phyloP scores from a whole-genome alignment of 1,284 basidiomycete genomes.

The Tilletia setariae region DNA sequence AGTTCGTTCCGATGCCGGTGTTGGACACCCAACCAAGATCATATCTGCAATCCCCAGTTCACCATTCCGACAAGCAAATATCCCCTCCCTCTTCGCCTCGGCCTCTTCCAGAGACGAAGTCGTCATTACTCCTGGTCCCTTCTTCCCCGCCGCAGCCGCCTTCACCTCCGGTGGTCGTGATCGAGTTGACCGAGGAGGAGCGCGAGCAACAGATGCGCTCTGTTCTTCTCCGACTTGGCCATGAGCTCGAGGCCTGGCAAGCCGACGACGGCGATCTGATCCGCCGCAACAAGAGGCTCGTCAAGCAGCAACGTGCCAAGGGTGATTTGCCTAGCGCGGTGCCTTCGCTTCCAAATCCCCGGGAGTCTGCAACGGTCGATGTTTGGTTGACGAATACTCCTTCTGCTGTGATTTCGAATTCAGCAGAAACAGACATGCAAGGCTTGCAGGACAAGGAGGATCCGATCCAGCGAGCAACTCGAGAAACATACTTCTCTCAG shows the following conservation, averaged over 20 bases:
- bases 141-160: not conserved
- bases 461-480: not conserved
- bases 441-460: not conserved
- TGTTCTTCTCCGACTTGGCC: not conserved
- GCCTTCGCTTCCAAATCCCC: not conserved
- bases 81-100: no score
- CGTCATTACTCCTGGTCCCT: not conserved
- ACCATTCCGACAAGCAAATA: no score
- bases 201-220: conserved; percentile 13
- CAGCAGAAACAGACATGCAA: not conserved
- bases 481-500: not conserved
- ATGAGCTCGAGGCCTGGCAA: conserved; percentile 6
- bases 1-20: no score
- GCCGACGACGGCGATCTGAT: not conserved
- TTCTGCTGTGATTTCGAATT: no score
- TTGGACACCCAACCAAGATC: no score
- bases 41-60: no score
- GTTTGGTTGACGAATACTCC: not conserved
- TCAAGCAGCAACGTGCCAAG: not conserved
- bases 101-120: no score
- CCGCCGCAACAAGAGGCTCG: conserved; percentile 4
- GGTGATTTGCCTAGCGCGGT: not conserved
- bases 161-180: not conserved
- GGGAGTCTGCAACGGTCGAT: not conserved
- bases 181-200: conserved; percentile 14